A percentile compares a stretch with the other conserved stretches of the same genome.
phyloP scores from a whole-genome alignment of 1,284 basidiomycete genomes.

The Melampsora abietis-canadensis region DNA sequence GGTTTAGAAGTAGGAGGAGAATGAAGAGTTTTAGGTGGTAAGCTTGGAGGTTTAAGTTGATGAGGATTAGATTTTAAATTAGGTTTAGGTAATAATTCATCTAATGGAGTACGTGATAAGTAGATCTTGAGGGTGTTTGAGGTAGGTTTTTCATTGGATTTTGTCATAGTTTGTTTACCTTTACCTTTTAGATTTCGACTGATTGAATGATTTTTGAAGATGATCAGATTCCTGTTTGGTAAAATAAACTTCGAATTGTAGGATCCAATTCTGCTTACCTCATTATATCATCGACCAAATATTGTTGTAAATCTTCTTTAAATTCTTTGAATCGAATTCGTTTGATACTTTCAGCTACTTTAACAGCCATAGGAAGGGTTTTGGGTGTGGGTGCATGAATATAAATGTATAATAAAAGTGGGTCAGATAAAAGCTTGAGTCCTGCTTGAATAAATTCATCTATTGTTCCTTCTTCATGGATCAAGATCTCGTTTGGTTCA shows the following conservation, averaged over 20 bases:
- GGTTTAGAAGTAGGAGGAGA: neutral
- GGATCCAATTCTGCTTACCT: conserved; percentile 6
- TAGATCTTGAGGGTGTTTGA: conserved; percentile 17
- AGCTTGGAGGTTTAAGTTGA: neutral
- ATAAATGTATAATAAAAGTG: conserved; percentile 25
- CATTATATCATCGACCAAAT: conserved; percentile 33
- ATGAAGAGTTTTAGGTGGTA: neutral
- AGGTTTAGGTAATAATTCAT: conserved; percentile 28
- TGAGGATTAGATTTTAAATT: neutral
- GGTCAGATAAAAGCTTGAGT: conserved; percentile 27
- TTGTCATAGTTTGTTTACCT: neutral
- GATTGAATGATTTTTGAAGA: neutral
- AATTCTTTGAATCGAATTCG: neutral
- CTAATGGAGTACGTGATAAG: conserved; percentile 26
- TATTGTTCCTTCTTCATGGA: neutral
- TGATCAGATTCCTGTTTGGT: conserved; percentile 1
- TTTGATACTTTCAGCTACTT: conserved; percentile 28
- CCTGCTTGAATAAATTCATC: neutral
- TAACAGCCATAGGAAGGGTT: neutral
- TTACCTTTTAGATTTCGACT: neutral
- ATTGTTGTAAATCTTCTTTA: conserved; percentile 30
- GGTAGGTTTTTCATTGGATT: neutral
- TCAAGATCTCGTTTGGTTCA: conserved; percentile 20
- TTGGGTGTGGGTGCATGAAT: conserved; percentile 10
- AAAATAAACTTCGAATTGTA: no score